Base-by-base conservation (phyloP, 2,329 filamentous ascomycete species). In the Thelonectria discophora region DNA sequence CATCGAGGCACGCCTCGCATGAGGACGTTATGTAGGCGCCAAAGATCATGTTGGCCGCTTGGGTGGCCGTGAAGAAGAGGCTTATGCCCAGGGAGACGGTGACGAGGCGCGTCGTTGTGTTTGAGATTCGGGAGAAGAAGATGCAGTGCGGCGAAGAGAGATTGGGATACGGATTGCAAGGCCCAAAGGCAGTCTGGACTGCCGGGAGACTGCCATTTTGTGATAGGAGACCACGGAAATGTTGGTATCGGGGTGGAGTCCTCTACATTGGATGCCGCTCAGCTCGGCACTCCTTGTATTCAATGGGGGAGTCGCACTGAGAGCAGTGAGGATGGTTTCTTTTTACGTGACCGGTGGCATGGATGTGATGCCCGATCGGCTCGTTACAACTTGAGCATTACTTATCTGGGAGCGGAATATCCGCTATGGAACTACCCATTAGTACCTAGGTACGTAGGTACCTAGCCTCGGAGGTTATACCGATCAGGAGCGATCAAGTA, bases 1-100 rank as follows among this genome's bases (percentile, higher is more conserved):
- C 12, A 45, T 56, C 53, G 30, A 56, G 53, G 34, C 53, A 56
- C 15, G 27, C 45, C n/a, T 56, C 45, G 53, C 45, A 56, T 20
- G 8, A 3, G 20, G 13, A 0, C 20, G 53, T 39, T 15, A n/a
- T 3, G 34, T 56, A 56, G 53, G 32, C 45, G 8, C 53, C 53
- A 27, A 55, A 56, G 20, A 56, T 24, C 12, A 6, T 3, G 45
- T 56, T 49, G n/a, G 53, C 32, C 10, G 43, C 53, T 39, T 15
- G 32, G 10, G 30, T 30, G 32, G 53, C 43, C 30, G 53, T 30
- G 32, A 13, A 15, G 32, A 56, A 34, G 43, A 56, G 53, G 30
- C 18, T n/a, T 32, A 56, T 3, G 45, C 43, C 53, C 24, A 56
- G 15, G 6, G 45, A 32, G 53, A 49, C 32, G 18, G 21, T 21